phyloP scores from a whole-genome alignment of 768 basidiomycete genomes.

The Pilatotrama ljubarskyi region DNA sequence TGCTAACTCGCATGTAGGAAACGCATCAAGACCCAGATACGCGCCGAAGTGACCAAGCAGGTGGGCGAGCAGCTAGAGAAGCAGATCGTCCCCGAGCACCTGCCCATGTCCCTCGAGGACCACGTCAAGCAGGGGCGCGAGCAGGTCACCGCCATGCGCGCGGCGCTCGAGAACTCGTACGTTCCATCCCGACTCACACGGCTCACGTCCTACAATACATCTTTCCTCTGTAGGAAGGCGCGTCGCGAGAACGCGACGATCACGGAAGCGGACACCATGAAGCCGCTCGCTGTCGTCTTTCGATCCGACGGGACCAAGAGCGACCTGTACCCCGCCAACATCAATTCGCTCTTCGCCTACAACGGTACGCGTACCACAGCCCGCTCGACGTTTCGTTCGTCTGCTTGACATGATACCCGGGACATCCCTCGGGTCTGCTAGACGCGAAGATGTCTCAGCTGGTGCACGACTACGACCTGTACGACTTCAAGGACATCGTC shows the following conservation, averaged over 20 bases:
- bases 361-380: slow-evolving; percentile 44
- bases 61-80: slow-evolving; percentile 46
- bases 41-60: slow-evolving; percentile 42
- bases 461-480: slow-evolving; percentile 51
- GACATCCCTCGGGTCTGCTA: slow-evolving; percentile 22
- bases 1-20: too few relatives aligned
- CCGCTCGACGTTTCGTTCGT: too few relatives aligned
- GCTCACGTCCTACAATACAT: not conserved
- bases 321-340: slow-evolving; percentile 48
- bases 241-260: slow-evolving; percentile 49
- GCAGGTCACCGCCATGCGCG: slow-evolving; percentile 44
- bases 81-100: slow-evolving; percentile 45
- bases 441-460: slow-evolving; percentile 44
- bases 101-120: slow-evolving; percentile 48
- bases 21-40: slow-evolving; percentile 33
- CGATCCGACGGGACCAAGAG: slow-evolving; percentile 50
- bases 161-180: slow-evolving; percentile 55
- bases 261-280: slow-evolving; percentile 38
- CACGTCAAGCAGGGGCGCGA: slow-evolving; percentile 45
- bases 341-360: slow-evolving; percentile 53
- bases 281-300: slow-evolving; percentile 47
- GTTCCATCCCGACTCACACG: slow-evolving; percentile 22
- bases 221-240: slow-evolving; percentile 40
- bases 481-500: slow-evolving; percentile 41
- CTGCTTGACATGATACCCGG: not conserved